Percentiles rank a stretch among this genome's conserved stretches.
These are phyloP conservation scores for Lentinula detonsa DNA, from an alignment of 768 basidiomycete species.

Conservation along the genomic window DNA sequence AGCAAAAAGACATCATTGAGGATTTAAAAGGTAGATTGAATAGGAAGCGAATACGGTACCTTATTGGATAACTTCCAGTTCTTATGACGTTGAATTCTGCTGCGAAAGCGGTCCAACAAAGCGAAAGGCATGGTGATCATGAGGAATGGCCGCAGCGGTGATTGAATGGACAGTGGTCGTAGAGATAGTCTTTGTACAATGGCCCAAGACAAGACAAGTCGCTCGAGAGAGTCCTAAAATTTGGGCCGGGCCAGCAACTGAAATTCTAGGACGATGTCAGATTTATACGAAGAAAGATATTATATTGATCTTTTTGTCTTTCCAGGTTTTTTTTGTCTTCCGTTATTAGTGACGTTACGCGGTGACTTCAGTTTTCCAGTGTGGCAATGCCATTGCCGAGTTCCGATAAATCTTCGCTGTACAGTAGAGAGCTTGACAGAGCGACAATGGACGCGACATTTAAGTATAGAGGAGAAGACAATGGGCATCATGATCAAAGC, in stretches of 20 bases:
- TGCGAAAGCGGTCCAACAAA: constrained; percentile 1
- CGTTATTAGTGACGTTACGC: not conserved
- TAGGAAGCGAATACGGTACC: not conserved
- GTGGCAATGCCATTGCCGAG: not conserved
- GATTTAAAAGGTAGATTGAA: not conserved
- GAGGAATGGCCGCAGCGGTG: not conserved
- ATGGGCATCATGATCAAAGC: not conserved
- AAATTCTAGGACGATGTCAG: not conserved
- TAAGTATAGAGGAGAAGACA: not conserved
- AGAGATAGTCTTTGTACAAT: not conserved
- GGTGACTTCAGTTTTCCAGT: not conserved
- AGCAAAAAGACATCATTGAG: not conserved
- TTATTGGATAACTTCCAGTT: not conserved
- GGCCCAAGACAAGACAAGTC: not conserved
- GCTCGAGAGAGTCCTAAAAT: not conserved
- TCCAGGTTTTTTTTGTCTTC: not conserved
- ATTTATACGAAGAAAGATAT: not conserved
- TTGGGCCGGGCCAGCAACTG: not conserved
- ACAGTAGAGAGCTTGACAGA: not conserved
- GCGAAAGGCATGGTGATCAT: not conserved
- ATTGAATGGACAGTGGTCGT: not conserved
- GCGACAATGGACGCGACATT: not conserved
- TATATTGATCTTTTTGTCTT: not conserved
- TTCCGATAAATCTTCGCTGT: not conserved
- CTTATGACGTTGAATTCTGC: not conserved